Conservation (phyloP, 164 flowering plant genomes). For the Chimonanthus salicifolius region DNA sequence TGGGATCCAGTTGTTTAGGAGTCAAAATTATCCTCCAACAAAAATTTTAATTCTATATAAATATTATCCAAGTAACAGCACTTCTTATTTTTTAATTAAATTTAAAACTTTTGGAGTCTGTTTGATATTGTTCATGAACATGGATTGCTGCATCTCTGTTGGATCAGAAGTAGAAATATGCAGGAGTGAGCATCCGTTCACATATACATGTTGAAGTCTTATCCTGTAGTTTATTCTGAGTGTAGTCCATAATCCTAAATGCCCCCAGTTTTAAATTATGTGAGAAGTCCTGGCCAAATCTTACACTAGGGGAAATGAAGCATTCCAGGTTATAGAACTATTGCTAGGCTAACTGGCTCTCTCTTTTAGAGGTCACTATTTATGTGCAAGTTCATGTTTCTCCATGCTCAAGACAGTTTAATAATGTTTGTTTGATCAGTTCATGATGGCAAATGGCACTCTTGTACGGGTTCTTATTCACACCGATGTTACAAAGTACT, state of each 20-base stretch:
- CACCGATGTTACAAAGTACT: conserved; percentile 86
- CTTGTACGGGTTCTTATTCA: conserved; percentile 89
- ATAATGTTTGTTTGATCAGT: conserved; percentile 36
- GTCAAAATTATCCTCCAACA: too few species aligned
- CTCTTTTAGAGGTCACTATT: not conserved
- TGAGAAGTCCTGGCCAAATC: not conserved
- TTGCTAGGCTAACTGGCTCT: not conserved
- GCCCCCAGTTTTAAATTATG: not conserved
- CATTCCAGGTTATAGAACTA: not conserved
- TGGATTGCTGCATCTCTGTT: too few species aligned
- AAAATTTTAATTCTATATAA: too few species aligned
- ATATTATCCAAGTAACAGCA: too few species aligned
- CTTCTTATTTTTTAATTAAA: too few species aligned
- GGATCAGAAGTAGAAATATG: not conserved
- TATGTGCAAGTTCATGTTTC: not conserved
- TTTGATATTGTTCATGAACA: too few species aligned
- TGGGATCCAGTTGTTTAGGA: too few species aligned
- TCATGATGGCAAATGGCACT: conserved; percentile 95
- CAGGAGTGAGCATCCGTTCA: not conserved
- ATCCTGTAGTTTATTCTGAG: not conserved
- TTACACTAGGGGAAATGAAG: not conserved
- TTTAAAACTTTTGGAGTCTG: too few species aligned
- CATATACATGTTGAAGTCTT: not conserved
- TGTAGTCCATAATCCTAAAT: not conserved
- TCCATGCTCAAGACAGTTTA: not conserved